Base-by-base conservation (phyloP, 345 rosid species). In the Populus tremula region DNA sequence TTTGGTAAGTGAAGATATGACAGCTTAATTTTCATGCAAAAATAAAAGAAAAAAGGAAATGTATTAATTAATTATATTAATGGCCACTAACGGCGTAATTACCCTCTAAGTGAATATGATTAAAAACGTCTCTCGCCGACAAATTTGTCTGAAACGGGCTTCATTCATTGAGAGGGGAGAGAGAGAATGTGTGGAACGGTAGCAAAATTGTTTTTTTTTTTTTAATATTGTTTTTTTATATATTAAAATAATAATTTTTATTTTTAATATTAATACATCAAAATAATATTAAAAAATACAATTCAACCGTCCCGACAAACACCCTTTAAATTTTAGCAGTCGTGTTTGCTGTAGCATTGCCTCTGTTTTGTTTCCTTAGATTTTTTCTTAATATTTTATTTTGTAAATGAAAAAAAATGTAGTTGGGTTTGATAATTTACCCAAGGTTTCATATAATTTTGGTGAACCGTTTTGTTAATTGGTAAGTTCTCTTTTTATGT, bases 71-170 rank as follows among this genome's bases (percentile, higher is more conserved):
- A 76, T 25, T 59, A 63, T 75, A 50, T 23, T 67, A 75, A 76
- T 36, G 25, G 23, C 50, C 17, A 76, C 67, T 83, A 76, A 81
- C 79, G 63, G 10, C 36, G 67, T 71, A 59, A 54, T 75, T 72
- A 65, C 49, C 80, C 54, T 63, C 14, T 70, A 65, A 49, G 49
- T 50, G 50, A 82, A 61, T 64, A 81, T 86, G 87, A 81, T 84
- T 87, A 59, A 73, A 77, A 87, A 84, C 87, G 87, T 84, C 82
- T 82, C 80, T 86, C 74, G 98, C 97, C 95, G 95, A 94, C 97
- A 90, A 81, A 75, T 77, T 73, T 83, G 85, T 78, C 83, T 64
- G 76, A 79, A 88, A 87, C 86, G 89, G 90, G 74, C 72, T 74
- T 71, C 72, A 71, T 6, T 20, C 23, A 39, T 35, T 65, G 5